These are phyloP conservation scores for Candida sphagnicola DNA, from an alignment of 805 yeast species.

Conservation along the genomic window DNA sequence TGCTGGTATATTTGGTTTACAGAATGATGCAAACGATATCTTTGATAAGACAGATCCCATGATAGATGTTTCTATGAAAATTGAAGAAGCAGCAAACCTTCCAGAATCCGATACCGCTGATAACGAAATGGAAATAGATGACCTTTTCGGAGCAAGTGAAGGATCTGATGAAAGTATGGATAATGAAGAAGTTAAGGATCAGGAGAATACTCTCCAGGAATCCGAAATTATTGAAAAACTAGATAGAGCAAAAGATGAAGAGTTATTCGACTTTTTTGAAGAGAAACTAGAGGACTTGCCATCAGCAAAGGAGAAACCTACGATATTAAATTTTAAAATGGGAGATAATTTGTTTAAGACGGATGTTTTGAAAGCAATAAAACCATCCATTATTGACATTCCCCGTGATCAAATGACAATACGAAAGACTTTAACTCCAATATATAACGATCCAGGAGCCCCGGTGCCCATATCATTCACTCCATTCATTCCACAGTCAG, in stretches of 20 bases:
- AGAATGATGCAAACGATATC: slow-evolving; percentile 7
- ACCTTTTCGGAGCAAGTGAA: slow-evolving; percentile 10
- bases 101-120: slow-evolving; percentile 7
- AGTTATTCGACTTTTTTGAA: slow-evolving; percentile 15
- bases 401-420: slow-evolving; percentile 59
- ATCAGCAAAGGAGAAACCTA: background rate
- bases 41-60: slow-evolving; percentile 6
- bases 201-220: background rate
- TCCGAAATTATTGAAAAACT: background rate
- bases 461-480: slow-evolving; percentile 61
- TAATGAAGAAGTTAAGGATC: background rate
- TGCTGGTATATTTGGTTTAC: slow-evolving; percentile 10
- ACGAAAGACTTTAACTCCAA: slow-evolving; percentile 28
- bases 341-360: background rate
- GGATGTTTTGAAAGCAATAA: background rate
- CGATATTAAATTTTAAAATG: background rate
- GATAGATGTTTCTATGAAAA: background rate
- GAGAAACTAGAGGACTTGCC: background rate
- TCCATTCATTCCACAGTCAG: slow-evolving; percentile 34
- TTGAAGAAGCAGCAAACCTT: background rate
- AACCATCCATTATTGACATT: slow-evolving; percentile 36
- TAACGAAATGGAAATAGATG: slow-evolving; percentile 23
- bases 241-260: slow-evolving; percentile 13
- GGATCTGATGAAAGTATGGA: slow-evolving; percentile 8
- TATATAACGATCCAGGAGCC: slow-evolving; percentile 80